phyloP scores from a whole-genome alignment of 2,329 filamentous ascomycete species.

The Pyrenophora graminea region DNA sequence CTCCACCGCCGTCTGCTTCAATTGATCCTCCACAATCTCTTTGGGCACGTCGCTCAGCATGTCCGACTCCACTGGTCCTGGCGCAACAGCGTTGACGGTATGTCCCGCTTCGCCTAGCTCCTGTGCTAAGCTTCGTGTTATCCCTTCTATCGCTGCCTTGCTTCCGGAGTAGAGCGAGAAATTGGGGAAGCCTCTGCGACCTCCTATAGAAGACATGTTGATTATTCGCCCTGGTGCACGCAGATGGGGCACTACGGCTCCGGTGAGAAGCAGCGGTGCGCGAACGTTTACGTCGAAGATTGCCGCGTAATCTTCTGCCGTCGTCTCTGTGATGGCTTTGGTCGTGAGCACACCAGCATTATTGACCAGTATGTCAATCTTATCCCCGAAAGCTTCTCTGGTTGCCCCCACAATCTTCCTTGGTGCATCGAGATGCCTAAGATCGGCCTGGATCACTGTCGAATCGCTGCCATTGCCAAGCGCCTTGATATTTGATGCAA shows the following conservation, averaged over 20 bases:
- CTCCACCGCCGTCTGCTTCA: constrained; percentile 56
- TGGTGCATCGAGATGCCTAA: constrained; percentile 41
- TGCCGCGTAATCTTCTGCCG: constrained; percentile 55
- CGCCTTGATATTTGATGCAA: constrained; percentile 43
- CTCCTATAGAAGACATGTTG: constrained; percentile 63
- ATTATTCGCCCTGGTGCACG: constrained; percentile 57
- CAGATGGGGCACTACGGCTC: constrained; percentile 59
- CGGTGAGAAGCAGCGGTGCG: constrained; percentile 58
- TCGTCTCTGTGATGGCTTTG: constrained; percentile 39
- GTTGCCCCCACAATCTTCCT: constrained; percentile 46
- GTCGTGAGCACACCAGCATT: constrained; percentile 45
- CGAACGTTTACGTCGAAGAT: constrained; percentile 64
- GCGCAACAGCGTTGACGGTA: constrained; percentile 65
- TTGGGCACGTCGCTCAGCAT: constrained; percentile 60
- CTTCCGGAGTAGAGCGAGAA: constrained; percentile 59
- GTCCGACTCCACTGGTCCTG: constrained; percentile 63
- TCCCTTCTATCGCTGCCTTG: constrained; percentile 64
- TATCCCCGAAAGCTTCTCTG: constrained; percentile 43
- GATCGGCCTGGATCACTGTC: constrained; percentile 48
- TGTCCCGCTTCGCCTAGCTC: constrained; percentile 62
- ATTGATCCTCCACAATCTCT: constrained; percentile 56
- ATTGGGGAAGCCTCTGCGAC: constrained; percentile 52
- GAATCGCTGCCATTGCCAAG: constrained; percentile 44
- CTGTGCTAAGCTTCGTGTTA: constrained; percentile 63
- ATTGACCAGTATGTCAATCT: constrained; percentile 52